Base-by-base conservation (phyloP, 1,139 yeast species). In the Yamadazyma atmosphaerica region DNA sequence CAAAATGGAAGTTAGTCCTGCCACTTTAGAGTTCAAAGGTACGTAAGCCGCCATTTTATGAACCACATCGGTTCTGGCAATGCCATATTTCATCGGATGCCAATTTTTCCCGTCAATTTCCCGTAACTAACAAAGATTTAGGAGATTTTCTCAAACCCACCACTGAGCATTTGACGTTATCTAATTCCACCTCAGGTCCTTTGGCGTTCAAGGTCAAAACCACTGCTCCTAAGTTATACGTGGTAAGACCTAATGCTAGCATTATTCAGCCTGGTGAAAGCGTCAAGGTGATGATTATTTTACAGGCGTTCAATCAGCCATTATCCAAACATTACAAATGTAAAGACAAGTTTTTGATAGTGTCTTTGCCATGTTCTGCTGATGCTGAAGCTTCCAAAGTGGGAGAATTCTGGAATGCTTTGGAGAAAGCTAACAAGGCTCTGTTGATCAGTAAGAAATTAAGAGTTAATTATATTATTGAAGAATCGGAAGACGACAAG, bases 121-220 rank as follows among this genome's bases (percentile, higher is more conserved):
- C n/a, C n/a, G n/a, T n/a, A n/a, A 25, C 32, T 34, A 28, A 34
- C 35, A 15, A 30, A 26, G 12, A n/a, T 40, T 24, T 46, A 71
- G 81, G 81, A 47, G 89, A 95, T 37, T 83, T 87, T 61, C 80
- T 86, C 54, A 74, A 79, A 52, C 82, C 85, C 51, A 76, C 84
- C 35, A 83, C 94, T 16, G 85, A 83, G 58, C 71, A 76, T 48
- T 77, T 88, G 56, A 69, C 76, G 38, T 79, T 90, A 54, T 71
- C 77, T 43, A 92, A 92, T 68, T 76, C 79, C 41, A 65, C 87
- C 17, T 60, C 67, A 23, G 68, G 80, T 29, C 75, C 84, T 35
- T 66, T 79, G 55, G 96, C 96, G 23, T 92, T 88, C 74, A 94
- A 94, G 71, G 97, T 94, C 57, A 94, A 92, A 68, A 92, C 99